These are phyloP conservation scores for Onygenales sp. DNA, from an alignment of 2,329 filamentous ascomycete species.

Conservation along the genomic window DNA sequence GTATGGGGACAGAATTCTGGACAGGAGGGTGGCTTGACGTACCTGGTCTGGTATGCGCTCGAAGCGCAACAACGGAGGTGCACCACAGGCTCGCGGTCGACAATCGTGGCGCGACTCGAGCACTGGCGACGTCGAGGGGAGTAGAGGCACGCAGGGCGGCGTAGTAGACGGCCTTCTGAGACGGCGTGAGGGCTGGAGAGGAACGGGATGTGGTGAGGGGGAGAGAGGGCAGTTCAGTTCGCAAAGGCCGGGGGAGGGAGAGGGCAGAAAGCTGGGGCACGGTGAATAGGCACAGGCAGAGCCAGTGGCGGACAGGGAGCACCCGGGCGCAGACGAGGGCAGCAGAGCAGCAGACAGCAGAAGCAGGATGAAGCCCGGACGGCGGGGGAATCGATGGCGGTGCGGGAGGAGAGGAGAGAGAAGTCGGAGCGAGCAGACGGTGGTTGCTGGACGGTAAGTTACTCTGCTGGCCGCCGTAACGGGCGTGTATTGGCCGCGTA, in stretches of 20 bases:
- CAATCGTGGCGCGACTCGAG: not conserved
- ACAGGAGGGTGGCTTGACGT: not conserved
- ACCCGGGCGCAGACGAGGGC: not conserved
- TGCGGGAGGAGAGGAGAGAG: not conserved
- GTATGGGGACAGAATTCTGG: not conserved
- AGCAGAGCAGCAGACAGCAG: not conserved
- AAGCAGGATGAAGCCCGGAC: not conserved
- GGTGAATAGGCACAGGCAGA: not conserved
- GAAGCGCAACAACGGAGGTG: conserved; percentile 2
- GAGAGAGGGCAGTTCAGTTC: conserved; percentile 1
- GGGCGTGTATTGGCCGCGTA: not conserved
- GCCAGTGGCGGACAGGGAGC: not conserved
- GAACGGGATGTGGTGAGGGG: not conserved
- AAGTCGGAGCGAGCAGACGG: not conserved
- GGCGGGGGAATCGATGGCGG: not conserved
- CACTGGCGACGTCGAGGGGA: not conserved
- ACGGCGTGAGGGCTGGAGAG: not conserved
- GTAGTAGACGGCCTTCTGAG: not conserved
- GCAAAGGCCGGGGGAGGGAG: not conserved
- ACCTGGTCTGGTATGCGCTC: conserved; percentile 2
- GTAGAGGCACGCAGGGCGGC: not conserved
- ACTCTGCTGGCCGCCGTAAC: too few species aligned
- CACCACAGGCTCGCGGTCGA: not conserved
- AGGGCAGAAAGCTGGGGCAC: not conserved
- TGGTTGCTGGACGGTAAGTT: not conserved